Evolutionary conservation across 1,284 basidiomycete genomes (phyloP).

Genomic region (Ganoderma lingzhi): DNA sequence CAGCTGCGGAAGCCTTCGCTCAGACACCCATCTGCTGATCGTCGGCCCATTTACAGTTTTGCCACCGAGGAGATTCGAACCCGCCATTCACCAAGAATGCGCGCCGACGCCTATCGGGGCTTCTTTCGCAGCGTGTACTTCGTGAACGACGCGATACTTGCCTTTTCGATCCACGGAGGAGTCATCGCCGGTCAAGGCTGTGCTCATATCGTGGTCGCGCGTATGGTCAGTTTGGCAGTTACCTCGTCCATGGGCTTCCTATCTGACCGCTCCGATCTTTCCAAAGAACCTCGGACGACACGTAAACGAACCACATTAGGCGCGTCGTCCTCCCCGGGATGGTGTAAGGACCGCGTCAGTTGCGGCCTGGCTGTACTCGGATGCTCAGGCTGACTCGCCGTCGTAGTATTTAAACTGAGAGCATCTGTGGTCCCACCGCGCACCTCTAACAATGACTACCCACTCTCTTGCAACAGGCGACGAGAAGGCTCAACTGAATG

Average conservation of each 20-base stretch:
- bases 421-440: background rate
- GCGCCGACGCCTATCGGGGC: background rate
- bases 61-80: background rate
- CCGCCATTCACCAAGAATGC: too few species aligned
- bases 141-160: background rate
- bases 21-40: background rate
- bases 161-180: background rate
- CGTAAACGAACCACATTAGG: constrained; percentile 1
- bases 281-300: background rate
- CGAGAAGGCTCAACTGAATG: background rate
- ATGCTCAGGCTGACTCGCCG: background rate
- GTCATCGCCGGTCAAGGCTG: background rate
- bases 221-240: background rate
- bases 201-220: background rate
- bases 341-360: background rate
- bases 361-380: background rate
- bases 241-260: background rate
- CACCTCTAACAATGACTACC: background rate
- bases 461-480: background rate
- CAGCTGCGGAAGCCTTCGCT: background rate
- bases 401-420: background rate
- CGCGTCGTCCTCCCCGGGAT: background rate
- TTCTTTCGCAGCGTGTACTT: background rate
- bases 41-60: background rate
- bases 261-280: background rate